A percentile compares a stretch with the other conserved stretches of the same genome.
Conservation (phyloP, 495 filamentous ascomycete species). For the Niebla homalea region DNA sequence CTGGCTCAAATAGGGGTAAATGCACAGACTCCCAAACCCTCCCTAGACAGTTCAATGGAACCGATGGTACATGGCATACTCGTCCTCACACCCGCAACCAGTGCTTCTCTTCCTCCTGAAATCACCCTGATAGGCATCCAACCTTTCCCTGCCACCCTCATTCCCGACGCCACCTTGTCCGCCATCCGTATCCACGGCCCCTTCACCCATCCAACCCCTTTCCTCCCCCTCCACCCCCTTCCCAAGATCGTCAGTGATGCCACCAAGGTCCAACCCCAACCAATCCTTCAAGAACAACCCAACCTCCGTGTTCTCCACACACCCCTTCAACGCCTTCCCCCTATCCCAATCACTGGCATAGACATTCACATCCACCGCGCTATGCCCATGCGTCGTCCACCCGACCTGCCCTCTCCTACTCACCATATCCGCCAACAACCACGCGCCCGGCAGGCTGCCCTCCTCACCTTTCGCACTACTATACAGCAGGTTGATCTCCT, state of each 20-base stretch:
- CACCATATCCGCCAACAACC: constrained; percentile 72
- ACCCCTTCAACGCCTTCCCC: constrained; percentile 50
- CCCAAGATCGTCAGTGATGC: constrained; percentile 59
- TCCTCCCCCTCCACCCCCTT: constrained; percentile 26
- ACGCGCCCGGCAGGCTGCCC: constrained; percentile 32
- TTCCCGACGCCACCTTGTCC: constrained; percentile 21
- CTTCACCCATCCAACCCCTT: constrained; percentile 33
- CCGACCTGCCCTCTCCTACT: constrained; percentile 78
- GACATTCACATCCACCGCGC: constrained; percentile 76
- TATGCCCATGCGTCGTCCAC: constrained; percentile 86
- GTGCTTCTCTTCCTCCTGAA: constrained; percentile 28
- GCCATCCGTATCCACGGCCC: constrained; percentile 24
- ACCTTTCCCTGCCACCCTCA: constrained; percentile 22
- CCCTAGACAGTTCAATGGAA: too few species aligned
- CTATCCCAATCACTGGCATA: constrained; percentile 49
- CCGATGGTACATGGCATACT: too few species aligned
- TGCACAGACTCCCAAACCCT: too few species aligned
- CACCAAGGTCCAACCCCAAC: constrained; percentile 63
- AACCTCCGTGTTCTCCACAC: constrained; percentile 90
- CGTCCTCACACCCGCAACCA: constrained; percentile 31
- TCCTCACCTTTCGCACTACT: constrained; percentile 17
- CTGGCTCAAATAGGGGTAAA: too few species aligned
- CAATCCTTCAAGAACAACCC: constrained; percentile 69
- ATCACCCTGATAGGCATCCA: constrained; percentile 39
- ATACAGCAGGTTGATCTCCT: constrained; percentile 57